A percentile compares a stretch with the other conserved stretches of the same genome.
phyloP scores from a whole-genome alignment of 352 stramenopile species.

The Pythium phragmitis region DNA sequence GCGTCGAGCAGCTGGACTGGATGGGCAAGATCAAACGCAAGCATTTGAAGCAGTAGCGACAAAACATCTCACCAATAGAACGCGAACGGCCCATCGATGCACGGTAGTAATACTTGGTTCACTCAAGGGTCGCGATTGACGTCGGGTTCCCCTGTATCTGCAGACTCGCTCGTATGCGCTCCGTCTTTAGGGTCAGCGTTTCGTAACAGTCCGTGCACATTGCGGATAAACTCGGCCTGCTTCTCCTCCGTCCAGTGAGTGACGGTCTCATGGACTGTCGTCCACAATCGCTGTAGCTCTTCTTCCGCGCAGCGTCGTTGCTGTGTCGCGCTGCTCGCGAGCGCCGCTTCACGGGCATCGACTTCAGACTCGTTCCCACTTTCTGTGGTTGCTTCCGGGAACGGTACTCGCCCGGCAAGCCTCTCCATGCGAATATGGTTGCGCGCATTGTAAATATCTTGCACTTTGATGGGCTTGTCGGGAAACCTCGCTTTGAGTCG shows the following conservation, averaged over 20 bases:
- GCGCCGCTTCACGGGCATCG: not conserved
- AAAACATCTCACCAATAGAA: not conserved
- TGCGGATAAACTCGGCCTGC: not conserved
- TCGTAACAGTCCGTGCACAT: not conserved
- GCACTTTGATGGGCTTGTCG: slow-evolving; percentile 43
- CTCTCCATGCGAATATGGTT: slow-evolving; percentile 46
- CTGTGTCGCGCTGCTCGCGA: too few species aligned
- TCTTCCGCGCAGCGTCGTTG: not conserved
- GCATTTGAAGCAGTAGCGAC: slow-evolving; percentile 31
- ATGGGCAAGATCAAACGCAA: slow-evolving; percentile 83
- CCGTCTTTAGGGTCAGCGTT: not conserved
- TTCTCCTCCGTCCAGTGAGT: not conserved
- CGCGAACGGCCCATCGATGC: not conserved
- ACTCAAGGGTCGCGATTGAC: not conserved
- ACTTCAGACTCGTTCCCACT: not conserved
- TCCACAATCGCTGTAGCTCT: not conserved
- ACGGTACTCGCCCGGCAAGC: slow-evolving; percentile 34
- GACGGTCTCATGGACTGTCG: not conserved
- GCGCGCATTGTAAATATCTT: slow-evolving; percentile 55
- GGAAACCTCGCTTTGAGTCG: slow-evolving; percentile 38
- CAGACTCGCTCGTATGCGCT: not conserved
- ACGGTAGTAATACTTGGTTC: not conserved
- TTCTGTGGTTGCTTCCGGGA: slow-evolving; percentile 11
- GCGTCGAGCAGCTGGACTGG: slow-evolving; percentile 63
- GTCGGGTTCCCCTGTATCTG: not conserved